Base-by-base conservation (phyloP, 2,329 filamentous ascomycete genomes). In the Diaporthe sp. region DNA sequence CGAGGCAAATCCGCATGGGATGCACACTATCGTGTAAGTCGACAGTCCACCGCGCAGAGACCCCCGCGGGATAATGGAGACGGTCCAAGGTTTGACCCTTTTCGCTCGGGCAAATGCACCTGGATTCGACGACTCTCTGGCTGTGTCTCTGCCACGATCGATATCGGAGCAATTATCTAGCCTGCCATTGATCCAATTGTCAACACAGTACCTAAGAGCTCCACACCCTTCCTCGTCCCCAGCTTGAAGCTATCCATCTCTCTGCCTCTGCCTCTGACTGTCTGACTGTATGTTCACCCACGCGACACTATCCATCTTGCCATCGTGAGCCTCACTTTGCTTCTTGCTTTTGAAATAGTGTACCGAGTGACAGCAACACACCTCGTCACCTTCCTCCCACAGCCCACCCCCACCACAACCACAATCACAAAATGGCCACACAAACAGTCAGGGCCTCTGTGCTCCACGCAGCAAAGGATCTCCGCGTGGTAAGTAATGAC, bases 381-480 rank as follows among this genome's bases (percentile, higher is more conserved):
- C 20, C 44, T 28, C 6, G 10, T 17, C 1, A 42, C 22, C 22
- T 39, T 31, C 37, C 58, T 42, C 25, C 25, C 6, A 37, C 17
- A 60, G 34, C 8, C 25, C 17, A 31, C 17, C n/a, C n/a, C 28
- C 25, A 25, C 9, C 70, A 39, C 28, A 12, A 53, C 34, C 57
- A 34, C 25, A 13, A 61, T 31, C 34, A 78, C 28, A 20, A 81
- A 13, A 81, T 82, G 79, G 74, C 80, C 20, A 72, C 75, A 37
- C 37, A 75, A 37, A 80, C 76, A 74, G 85, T 89, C 39, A 85
- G 85, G 78, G 88, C 89, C 25, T 90, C 89, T 25, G 88, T 91
- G 73, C 86, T 91, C n/a, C 85, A 90, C 77, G 89, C 86, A 22
- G 85, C 85, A 65, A 86, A 84, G 77, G 88, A 90, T 57, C 84